Evolutionary conservation across 805 yeast species (phyloP), one percentile per base, ranked within the genome.

Genomic region (Candida berthetii): DNA sequence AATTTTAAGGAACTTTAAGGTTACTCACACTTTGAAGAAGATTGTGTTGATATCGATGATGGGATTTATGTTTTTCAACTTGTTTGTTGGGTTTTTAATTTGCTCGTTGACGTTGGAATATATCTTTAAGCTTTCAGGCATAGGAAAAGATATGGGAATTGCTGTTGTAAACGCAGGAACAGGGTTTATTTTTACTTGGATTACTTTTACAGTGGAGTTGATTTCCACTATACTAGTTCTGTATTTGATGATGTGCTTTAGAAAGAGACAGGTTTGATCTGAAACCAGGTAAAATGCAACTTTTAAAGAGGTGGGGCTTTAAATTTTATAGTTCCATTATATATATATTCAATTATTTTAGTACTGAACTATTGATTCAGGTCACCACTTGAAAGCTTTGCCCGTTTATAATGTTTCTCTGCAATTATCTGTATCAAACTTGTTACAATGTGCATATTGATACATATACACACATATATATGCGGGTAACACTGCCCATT

Each of bases 41-140:
- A 34, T 32, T 28, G 17, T 40, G 3, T 29, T 52, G 1, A 31
- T 44, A 10, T 2, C 35, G 6, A 39, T 54, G 43, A 39, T 54
- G 0, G 6, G 43, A 1, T 7, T 47, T 8, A 42, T 46, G 7
- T 55, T 54, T 36, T 3, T 48, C 4, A 42, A 38, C 6, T 29
- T 54, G 2, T 31, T 46, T 17, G 17, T 38, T 9, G 42, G 50
- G 1, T 50, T 56, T 31, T 25, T 52, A 24, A 42, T 53, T 3
- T 49, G 52, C 37, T 44, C 59, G 4, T 42, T 57, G n/a, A 54
- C 57, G 0, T 38, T 53, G 10, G 58, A 54, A 35, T 59, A 50
- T 36, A 43, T 48, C 16, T 35, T 45, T 22, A 48, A 46, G 33
- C 39, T 58, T 20, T 28, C 42, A 4, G 49, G 44, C 6, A 37